Evolutionary conservation across 2,329 filamentous ascomycete species (phyloP), one percentile per base, ranked within the genome.

Genomic region (Cercospora beticola): DNA sequence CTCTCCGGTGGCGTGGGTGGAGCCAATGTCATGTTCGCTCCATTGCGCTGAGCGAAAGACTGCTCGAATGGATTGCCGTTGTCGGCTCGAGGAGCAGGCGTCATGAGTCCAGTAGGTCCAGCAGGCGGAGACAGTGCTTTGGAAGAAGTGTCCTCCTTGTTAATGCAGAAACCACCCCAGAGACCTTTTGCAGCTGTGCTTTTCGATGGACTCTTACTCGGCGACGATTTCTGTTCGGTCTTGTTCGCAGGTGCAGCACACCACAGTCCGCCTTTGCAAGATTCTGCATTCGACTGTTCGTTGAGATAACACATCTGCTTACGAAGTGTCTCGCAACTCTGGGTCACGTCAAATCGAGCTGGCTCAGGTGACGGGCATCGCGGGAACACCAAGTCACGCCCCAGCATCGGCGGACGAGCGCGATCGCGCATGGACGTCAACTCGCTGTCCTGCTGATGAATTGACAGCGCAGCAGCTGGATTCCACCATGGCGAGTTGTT

Each of bases 331-430:
- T 86, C 78, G 9, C 82, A 83, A 8, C 81, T 79, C 76, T 93
- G 91, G 66, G 92, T 90, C 0, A 91, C 89, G 76, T 97, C 93
- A 75, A 96, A 90, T 75, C 92, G 89, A 16, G 93, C 96, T 65
- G 89, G 87, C 78, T 94, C 90, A 5, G 94, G 94, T 28, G 94
- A 97, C 9, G 86, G 85, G 77, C 93, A 97, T 77, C 87, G 87
- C 36, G 93, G 92, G 78, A 97, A 97, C 28, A 85, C 83, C 65
- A 98, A 86, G 73, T 97, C 91, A 67, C 84, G 82, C 66, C 94
- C 94, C 10, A 97, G 87, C 93, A 98, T 96, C 9, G 94, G 94
- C 49, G 94, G 94, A 52, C 85, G 86, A 28, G 86, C 85, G 54
- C 83, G 83, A 69, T 88, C 89, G 23, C 84, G 84, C 82, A 88